Evolutionary conservation across 192 early-diverging fungal genomes (phyloP).

Genomic region (Fimicolochytrium jonesii): DNA sequence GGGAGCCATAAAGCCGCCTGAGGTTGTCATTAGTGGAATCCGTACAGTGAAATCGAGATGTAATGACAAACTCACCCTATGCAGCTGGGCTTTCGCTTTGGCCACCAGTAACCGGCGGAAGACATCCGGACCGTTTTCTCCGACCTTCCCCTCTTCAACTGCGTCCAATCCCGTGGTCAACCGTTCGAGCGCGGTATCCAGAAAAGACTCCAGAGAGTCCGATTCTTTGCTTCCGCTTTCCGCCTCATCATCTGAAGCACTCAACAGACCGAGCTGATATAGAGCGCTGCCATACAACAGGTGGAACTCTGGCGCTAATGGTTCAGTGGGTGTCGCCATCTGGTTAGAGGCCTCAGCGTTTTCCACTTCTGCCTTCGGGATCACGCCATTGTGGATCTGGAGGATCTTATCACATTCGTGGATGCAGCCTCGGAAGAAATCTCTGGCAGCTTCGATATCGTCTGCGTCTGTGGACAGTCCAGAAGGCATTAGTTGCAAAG

Average conservation of each 20-base stretch:
- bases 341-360: no score
- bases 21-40: no score
- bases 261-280: slow-evolving; percentile 38
- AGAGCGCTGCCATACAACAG: slow-evolving; percentile 54
- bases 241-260: slow-evolving; percentile 12
- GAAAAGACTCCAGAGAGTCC: background rate
- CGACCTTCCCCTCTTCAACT: no score
- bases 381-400: slow-evolving; percentile 20
- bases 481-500: no score
- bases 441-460: slow-evolving; percentile 35
- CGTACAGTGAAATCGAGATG: no score
- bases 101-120: no score
- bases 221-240: background rate
- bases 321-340: no score
- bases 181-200: slow-evolving; percentile 21
- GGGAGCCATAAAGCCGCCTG: no score
- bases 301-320: slow-evolving; percentile 46
- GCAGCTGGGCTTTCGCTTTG: no score
- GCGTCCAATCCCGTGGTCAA: slow-evolving; percentile 12
- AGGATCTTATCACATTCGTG: slow-evolving; percentile 59
- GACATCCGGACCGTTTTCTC: no score
- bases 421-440: slow-evolving; percentile 50
- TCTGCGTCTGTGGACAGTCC: slow-evolving; percentile 20
- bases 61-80: no score
- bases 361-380: background rate